Evolutionary conservation across 352 stramenopile genomes (phyloP).

Genomic region (Globisporangium viniferum): DNA sequence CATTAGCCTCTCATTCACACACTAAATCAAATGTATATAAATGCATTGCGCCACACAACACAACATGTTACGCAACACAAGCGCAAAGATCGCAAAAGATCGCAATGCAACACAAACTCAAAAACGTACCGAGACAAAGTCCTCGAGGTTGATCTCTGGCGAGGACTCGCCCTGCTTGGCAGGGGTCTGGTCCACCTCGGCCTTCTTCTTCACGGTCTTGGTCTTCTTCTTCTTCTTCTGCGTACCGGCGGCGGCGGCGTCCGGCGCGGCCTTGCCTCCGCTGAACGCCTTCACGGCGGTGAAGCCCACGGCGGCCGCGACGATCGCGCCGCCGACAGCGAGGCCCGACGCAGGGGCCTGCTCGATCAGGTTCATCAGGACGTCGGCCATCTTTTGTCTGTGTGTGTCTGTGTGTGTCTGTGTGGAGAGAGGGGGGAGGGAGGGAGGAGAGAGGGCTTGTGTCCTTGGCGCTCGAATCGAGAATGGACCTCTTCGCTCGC

Average conservation of each 20-base stretch:
- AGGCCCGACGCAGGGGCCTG: constrained; percentile 58
- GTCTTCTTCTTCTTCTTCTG: constrained; percentile 71
- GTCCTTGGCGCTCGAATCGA: constrained; percentile 4
- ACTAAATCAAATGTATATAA: background rate
- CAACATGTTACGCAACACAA: constrained; percentile 1
- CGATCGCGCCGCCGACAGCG: constrained; percentile 63
- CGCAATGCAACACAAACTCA: background rate
- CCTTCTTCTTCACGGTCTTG: constrained; percentile 33
- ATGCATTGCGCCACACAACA: background rate
- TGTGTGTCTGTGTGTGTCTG: constrained; percentile 17
- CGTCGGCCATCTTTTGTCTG: constrained; percentile 46
- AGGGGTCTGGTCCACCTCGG: constrained; percentile 17
- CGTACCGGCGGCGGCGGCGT: constrained; percentile 27
- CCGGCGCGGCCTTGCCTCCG: constrained; percentile 30
- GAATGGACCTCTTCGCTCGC: constrained; percentile 15
- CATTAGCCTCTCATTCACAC: background rate
- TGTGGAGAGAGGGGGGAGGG: background rate
- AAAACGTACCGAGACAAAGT: constrained; percentile 45
- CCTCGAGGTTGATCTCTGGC: constrained; percentile 58
- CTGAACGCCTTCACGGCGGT: constrained; percentile 64
- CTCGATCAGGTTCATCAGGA: constrained; percentile 59
- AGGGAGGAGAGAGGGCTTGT: background rate
- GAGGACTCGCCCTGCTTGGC: constrained; percentile 28
- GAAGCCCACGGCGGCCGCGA: constrained; percentile 64
- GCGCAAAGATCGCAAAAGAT: background rate